phyloP scores from a whole-genome alignment of 2,329 filamentous ascomycete species.

The Penicillium sp. region DNA sequence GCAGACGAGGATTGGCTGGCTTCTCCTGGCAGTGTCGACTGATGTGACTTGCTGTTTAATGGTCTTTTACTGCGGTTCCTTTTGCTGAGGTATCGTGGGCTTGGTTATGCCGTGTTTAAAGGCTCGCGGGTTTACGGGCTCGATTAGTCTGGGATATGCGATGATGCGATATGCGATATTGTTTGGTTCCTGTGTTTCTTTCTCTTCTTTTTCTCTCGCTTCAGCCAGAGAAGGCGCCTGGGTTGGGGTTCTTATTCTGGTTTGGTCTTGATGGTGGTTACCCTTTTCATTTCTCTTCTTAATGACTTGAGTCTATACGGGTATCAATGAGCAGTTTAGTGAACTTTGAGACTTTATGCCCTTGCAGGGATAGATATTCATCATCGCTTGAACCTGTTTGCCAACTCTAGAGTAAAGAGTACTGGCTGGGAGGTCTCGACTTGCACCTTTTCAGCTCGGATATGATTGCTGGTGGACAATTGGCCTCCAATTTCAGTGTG shows the following conservation, averaged over 20 bases:
- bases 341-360: slow-evolving; percentile 5
- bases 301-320: slow-evolving; percentile 8
- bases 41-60: slow-evolving; percentile 1
- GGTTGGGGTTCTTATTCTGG: slow-evolving; percentile 13
- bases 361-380: background rate
- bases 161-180: slow-evolving; percentile 20
- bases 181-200: slow-evolving; percentile 13
- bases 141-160: slow-evolving; percentile 18
- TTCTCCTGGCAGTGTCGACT: background rate
- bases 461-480: slow-evolving; percentile 76
- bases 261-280: slow-evolving; percentile 6
- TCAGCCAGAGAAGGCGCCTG: slow-evolving; percentile 21
- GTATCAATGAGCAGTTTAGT: slow-evolving; percentile 11
- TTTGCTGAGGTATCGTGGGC: slow-evolving; percentile 6
- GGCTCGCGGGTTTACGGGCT: slow-evolving; percentile 12
- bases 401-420: slow-evolving; percentile 68
- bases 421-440: slow-evolving; percentile 60
- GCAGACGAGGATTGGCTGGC: slow-evolving; percentile 3
- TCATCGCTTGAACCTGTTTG: slow-evolving; percentile 32
- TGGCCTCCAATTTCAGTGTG: slow-evolving; percentile 66
- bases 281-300: slow-evolving; percentile 4
- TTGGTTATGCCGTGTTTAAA: slow-evolving; percentile 5
- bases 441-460: slow-evolving; percentile 55
- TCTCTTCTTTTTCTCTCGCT: slow-evolving; percentile 22
- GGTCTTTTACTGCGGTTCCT: too few species aligned